These are phyloP conservation scores for Globisporangium uncinulatum DNA, from an alignment of 352 stramenopile genomes.

Conservation along the genomic window DNA sequence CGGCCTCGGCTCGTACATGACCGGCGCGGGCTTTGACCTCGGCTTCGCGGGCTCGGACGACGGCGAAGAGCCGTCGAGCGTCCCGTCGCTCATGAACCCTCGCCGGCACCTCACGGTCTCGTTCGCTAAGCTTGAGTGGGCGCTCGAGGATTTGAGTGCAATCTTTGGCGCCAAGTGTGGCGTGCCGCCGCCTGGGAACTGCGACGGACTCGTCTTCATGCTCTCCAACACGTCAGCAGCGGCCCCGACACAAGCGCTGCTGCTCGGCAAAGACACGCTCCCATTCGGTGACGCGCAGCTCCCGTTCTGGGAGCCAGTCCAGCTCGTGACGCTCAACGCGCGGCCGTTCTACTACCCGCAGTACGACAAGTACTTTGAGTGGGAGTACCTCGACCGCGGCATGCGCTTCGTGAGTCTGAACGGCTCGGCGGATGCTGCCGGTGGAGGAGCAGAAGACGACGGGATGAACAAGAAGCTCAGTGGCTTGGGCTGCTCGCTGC, in stretches of 20 bases:
- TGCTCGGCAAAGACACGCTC: slow-evolving; percentile 4
- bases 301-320: slow-evolving; percentile 15
- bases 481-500: slow-evolving; percentile 25
- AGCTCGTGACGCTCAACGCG: slow-evolving; percentile 17
- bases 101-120: slow-evolving; percentile 29
- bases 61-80: neutral
- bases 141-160: slow-evolving; percentile 22
- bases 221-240: slow-evolving; percentile 12
- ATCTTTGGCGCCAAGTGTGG: slow-evolving; percentile 25
- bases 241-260: slow-evolving; percentile 4
- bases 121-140: slow-evolving; percentile 30
- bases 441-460: neutral
- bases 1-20: slow-evolving; percentile 12
- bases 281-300: neutral
- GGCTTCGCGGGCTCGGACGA: neutral
- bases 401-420: slow-evolving; percentile 9
- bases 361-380: slow-evolving; percentile 17
- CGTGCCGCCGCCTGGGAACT: slow-evolving; percentile 1
- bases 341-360: slow-evolving; percentile 14
- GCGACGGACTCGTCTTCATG: slow-evolving; percentile 21
- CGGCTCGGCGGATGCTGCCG: no score
- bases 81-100: slow-evolving; percentile 20
- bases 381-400: slow-evolving; percentile 22
- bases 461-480: slow-evolving; percentile 12
- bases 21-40: slow-evolving; percentile 7